phyloP scores from a whole-genome alignment of 768 basidiomycete genomes.

The Pleurotus giganteus region DNA sequence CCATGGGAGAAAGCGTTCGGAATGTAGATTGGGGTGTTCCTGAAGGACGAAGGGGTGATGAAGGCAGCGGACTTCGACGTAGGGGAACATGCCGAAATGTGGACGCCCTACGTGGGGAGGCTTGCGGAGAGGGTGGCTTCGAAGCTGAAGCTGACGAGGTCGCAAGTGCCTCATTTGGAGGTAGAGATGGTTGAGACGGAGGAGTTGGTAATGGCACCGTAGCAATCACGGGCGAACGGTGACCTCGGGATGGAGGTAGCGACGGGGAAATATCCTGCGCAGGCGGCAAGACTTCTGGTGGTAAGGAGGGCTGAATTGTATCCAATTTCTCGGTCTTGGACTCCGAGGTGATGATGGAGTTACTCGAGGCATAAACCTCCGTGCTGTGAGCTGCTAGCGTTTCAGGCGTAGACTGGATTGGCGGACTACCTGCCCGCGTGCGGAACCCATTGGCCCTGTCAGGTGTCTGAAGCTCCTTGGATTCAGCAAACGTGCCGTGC shows the following conservation, averaged over 20 bases:
- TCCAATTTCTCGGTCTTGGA: constrained; percentile 22
- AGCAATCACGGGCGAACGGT: neutral
- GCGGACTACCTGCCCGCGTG: neutral
- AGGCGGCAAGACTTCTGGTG: too few species aligned
- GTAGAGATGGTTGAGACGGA: constrained; percentile 10
- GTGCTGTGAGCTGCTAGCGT: constrained; percentile 14
- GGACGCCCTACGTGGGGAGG: neutral
- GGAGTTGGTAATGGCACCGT: constrained; percentile 6
- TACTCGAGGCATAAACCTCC: constrained; percentile 19
- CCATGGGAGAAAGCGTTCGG: constrained; percentile 12
- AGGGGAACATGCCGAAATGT: constrained; percentile 40
- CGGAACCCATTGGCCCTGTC: neutral
- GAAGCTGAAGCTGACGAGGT: constrained; percentile 18
- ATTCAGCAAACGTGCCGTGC: neutral
- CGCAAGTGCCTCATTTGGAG: constrained; percentile 4
- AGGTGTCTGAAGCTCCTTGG: neutral
- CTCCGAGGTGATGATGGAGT: constrained; percentile 17
- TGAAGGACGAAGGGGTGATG: constrained; percentile 28
- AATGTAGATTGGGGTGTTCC: constrained; percentile 22
- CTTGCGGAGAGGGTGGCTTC: neutral
- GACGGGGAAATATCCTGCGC: constrained; percentile 12
- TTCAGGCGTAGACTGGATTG: neutral
- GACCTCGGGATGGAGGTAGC: constrained; percentile 31
- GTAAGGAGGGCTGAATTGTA: too few species aligned
- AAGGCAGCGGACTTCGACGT: constrained; percentile 30